Base-by-base conservation (phyloP, 176 grass and related monocot genomes). In the Guadua angustifolia region DNA sequence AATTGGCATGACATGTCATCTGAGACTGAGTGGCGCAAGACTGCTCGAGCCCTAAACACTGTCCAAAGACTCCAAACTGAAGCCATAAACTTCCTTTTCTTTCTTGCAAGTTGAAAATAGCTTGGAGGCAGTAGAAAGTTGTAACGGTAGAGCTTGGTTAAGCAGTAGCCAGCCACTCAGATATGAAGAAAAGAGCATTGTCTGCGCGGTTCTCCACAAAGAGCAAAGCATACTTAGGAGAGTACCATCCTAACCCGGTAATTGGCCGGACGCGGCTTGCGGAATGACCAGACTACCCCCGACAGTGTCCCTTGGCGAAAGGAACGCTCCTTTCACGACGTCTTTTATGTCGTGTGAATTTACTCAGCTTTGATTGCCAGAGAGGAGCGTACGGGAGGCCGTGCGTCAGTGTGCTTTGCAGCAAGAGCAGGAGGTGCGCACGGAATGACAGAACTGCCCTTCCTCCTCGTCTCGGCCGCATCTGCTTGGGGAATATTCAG, bases 311-410 rank as follows among this genome's bases (percentile, higher is more conserved):
- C 13, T 26, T n/a, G 38, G 45, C 9, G 35, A 70, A 70, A 81
- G 66, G 79, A 44, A 32, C 79, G 79, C 13, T 45, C 66, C 50
- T 82, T 82, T 71, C 50, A 42, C 49, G 21, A 7, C 66, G 38
- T 82, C 79, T 70, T 82, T 71, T 71, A 2, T 35, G 19, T 29
- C 51, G 35, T 45, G 79, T 9, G 60, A 71, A 69, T 32, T 70
- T 70, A 57, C 49, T 7, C 43, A 9, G 35, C 79, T 81, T 81
- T 49, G 44, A 65, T 33, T 5, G 29, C 32, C 5, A 52, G 44
- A 80, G 69, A 69, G 64, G 19, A 42, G 10, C 2, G 19, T 57
- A 45, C 39, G 24, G 79, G 79, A 82, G 66, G 65, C 58, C 61
- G 82, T 29, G 84, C 75, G 24, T 0, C 35, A 46, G 60, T 0